phyloP scores from a whole-genome alignment of 805 yeast genomes.

The Schizosaccharomyces osmophilus region DNA sequence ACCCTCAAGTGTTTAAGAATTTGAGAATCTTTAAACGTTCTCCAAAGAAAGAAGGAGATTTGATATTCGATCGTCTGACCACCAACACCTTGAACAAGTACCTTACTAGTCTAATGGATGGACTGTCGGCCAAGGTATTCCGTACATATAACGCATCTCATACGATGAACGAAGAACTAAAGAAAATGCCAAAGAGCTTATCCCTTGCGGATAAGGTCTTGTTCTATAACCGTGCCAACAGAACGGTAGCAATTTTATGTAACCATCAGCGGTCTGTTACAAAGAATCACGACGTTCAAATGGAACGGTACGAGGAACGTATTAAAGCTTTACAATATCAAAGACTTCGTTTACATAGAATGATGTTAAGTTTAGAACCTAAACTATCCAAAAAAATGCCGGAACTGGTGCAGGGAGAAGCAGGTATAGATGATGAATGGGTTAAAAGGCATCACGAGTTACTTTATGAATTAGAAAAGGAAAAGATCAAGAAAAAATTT shows the following conservation, averaged over 20 bases:
- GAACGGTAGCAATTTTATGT: constrained; percentile 87
- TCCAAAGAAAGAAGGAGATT: constrained; percentile 82
- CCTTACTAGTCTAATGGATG: constrained; percentile 73
- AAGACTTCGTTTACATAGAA: constrained; percentile 44
- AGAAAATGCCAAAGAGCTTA: constrained; percentile 72
- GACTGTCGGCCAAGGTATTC: constrained; percentile 85
- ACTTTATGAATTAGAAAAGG: constrained; percentile 38
- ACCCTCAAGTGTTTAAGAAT: constrained; percentile 74
- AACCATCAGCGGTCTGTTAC: constrained; percentile 87
- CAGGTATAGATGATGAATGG: constrained; percentile 41
- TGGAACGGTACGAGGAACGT: constrained; percentile 52
- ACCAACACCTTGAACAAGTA: constrained; percentile 66
- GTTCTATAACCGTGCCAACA: constrained; percentile 76
- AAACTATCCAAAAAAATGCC: constrained; percentile 22
- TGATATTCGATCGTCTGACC: constrained; percentile 70
- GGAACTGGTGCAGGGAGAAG: constrained; percentile 40
- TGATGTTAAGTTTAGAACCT: constrained; percentile 43
- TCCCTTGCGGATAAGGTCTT: constrained; percentile 70
- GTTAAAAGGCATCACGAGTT: constrained; percentile 30
- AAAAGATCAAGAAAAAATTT: constrained; percentile 38
- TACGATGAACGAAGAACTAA: constrained; percentile 75
- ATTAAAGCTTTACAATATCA: constrained; percentile 71
- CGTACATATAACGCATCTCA: constrained; percentile 93
- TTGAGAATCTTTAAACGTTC: constrained; percentile 62
- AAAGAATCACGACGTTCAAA: constrained; percentile 58